Evolutionary conservation across 139 green algal genomes (phyloP), one percentile per base, ranked within the genome.

Genomic region (Tetratostichococcus sp.): DNA sequence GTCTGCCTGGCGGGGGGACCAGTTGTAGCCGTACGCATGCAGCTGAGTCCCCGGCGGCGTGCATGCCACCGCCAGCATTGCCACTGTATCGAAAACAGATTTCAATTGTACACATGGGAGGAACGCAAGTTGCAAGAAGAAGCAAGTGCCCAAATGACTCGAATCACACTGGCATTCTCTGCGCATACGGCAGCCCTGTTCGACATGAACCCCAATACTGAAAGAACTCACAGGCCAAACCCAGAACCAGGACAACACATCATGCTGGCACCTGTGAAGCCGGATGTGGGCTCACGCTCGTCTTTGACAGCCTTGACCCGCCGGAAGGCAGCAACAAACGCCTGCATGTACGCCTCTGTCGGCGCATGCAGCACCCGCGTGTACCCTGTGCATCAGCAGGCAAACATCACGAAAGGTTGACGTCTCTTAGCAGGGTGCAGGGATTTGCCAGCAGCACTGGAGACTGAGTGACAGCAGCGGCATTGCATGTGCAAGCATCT

Each of bases 11-110:
- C 32, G 31, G 21, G 30, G 67, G 31, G 67, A 71, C 67, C 67
- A 71, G 67, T 71, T 71, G 67, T 43, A 71, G 32, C 67, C 67
- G 32, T 35, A 71, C 8, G 34, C 8, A 32, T 71, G 31, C 11
- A 71, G 22, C 14, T 4, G 6, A 16, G 67, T 35, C 4, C 67
- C 31, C 22, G 67, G 31, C 32, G 67, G 67, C 31, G 67, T 35
- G 67, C 67, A 71, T 32, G 32, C 31, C 31, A 71, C 30, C 31
- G 67, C 67, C 67, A 71, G 67, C 67, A 71, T 71, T 32, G 34
- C 34, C 30, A 28, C 67, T 71, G 67, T 17, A 62, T 8, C 50
- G 8, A 62, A 26, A 4, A 62, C 17, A 26, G n/a, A n/a, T n/a
- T n/a, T n/a, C n/a, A n/a, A n/a, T n/a, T n/a, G n/a, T n/a, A n/a